Evolutionary conservation across 2,329 filamentous ascomycete genomes (phyloP).

Genomic region (Pseudopithomyces chartarum): DNA sequence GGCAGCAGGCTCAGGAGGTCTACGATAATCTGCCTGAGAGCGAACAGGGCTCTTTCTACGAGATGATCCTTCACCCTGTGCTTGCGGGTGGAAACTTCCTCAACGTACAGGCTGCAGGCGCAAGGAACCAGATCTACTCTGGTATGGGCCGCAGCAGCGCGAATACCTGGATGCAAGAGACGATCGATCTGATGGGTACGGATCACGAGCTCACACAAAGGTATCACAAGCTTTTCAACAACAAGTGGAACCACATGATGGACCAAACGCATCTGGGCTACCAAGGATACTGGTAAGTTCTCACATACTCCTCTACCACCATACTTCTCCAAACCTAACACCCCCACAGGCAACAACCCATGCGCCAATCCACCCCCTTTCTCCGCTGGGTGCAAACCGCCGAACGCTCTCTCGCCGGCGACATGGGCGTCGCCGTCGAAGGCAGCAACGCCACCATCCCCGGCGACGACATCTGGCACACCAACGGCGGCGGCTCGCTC

Average conservation of each 20-base stretch:
- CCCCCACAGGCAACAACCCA: slow-evolving; percentile 68
- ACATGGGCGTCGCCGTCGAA: slow-evolving; percentile 68
- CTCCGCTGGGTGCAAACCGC: slow-evolving; percentile 64
- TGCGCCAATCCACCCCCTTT: slow-evolving; percentile 69
- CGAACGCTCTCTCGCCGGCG: slow-evolving; percentile 64
- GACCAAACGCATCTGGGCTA: slow-evolving; percentile 49
- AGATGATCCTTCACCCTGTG: slow-evolving; percentile 65
- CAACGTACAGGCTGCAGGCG: slow-evolving; percentile 50
- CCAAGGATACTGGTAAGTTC: slow-evolving; percentile 45
- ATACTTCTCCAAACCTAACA: slow-evolving; percentile 48
- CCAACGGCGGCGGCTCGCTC: slow-evolving; percentile 47
- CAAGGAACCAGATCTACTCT: slow-evolving; percentile 44
- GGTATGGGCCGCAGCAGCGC: slow-evolving; percentile 45
- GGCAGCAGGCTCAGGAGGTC: slow-evolving; percentile 59
- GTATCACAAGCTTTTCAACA: slow-evolving; percentile 42
- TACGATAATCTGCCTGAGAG: slow-evolving; percentile 59
- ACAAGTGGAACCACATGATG: slow-evolving; percentile 49
- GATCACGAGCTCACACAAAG: slow-evolving; percentile 43
- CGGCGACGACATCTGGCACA: slow-evolving; percentile 68
- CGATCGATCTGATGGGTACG: slow-evolving; percentile 43
- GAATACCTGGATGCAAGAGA: slow-evolving; percentile 42
- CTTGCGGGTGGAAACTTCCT: slow-evolving; percentile 63
- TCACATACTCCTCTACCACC: slow-evolving; percentile 40
- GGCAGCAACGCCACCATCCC: slow-evolving; percentile 70
- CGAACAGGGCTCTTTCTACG: slow-evolving; percentile 64